Percentiles rank a stretch among this genome's conserved stretches.
phyloP scores from a whole-genome alignment of 2,329 filamentous ascomycete genomes.

The Pezizomycotina sp. region DNA sequence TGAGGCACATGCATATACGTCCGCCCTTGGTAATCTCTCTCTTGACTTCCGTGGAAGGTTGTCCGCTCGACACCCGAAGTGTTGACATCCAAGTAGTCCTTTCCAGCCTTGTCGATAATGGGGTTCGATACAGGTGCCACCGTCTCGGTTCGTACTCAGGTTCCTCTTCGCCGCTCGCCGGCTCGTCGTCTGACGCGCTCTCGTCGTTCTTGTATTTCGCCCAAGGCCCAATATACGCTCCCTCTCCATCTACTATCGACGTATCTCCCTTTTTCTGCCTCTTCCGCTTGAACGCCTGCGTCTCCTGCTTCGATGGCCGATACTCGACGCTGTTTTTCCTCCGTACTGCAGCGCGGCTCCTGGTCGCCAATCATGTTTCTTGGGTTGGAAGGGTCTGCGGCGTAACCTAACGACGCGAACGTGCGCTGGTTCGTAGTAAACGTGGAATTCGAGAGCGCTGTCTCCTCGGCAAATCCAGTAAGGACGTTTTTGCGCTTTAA shows the following conservation, averaged over 20 bases:
- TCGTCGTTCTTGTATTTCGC: conserved; percentile 61
- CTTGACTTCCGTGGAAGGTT: conserved; percentile 65
- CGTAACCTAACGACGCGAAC: conserved; percentile 47
- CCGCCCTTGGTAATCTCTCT: conserved; percentile 85
- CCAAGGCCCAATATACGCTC: conserved; percentile 89
- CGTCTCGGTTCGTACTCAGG: conserved; percentile 58
- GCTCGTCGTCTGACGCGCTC: conserved; percentile 50
- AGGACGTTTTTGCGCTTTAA: conserved; percentile 65
- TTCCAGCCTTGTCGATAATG: conserved; percentile 36
- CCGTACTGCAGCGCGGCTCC: conserved; percentile 27
- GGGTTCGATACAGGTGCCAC: conserved; percentile 38
- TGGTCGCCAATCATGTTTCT: conserved; percentile 26
- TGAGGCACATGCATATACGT: conserved; percentile 97
- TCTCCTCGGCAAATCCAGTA: conserved; percentile 78
- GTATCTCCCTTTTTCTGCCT: conserved; percentile 75
- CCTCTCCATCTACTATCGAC: conserved; percentile 67
- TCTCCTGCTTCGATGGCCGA: conserved; percentile 51
- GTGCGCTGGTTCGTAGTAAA: conserved; percentile 80
- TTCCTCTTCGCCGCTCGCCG: conserved; percentile 56
- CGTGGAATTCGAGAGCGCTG: conserved; percentile 72
- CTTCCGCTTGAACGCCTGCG: conserved; percentile 50
- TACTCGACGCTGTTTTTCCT: conserved; percentile 39
- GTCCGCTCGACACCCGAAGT: conserved; percentile 54
- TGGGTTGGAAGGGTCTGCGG: conserved; percentile 36
- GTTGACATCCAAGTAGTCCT: conserved; percentile 32